phyloP scores from a whole-genome alignment of 805 yeast genomes.

The Kuraishia molischiana region DNA sequence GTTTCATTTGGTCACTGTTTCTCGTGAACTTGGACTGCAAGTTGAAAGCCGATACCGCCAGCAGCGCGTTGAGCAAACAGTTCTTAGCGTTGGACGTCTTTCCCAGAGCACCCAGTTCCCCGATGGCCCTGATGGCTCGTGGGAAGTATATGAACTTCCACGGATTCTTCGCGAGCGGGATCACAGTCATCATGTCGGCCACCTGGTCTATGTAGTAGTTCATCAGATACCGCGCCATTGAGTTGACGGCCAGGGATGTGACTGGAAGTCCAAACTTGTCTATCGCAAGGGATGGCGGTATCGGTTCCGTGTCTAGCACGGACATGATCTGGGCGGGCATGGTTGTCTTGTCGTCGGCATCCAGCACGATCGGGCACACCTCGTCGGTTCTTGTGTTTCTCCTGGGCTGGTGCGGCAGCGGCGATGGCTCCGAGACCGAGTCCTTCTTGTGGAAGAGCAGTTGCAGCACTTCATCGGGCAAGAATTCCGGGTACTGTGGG shows the following conservation, averaged over 20 bases:
- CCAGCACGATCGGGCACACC: constrained; percentile 25
- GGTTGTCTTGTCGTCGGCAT: constrained; percentile 21
- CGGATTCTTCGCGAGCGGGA: constrained; percentile 65
- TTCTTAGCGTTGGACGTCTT: constrained; percentile 66
- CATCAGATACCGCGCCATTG: constrained; percentile 62
- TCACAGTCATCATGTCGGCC: constrained; percentile 64
- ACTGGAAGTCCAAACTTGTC: constrained; percentile 39
- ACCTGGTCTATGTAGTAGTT: constrained; percentile 68
- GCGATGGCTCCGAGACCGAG: constrained; percentile 5
- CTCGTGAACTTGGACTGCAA: constrained; percentile 62
- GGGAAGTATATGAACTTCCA: constrained; percentile 88
- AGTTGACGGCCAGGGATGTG: constrained; percentile 53
- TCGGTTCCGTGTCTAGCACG: constrained; percentile 30
- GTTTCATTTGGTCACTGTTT: constrained; percentile 59
- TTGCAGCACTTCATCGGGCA: constrained; percentile 38
- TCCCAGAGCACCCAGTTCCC: constrained; percentile 70
- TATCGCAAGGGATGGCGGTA: constrained; percentile 32
- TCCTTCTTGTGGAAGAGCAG: constrained; percentile 32
- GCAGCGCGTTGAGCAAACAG: constrained; percentile 65
- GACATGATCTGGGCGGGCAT: constrained; percentile 51
- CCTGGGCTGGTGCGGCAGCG: neutral
- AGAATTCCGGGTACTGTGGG: constrained; percentile 1
- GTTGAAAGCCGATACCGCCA: constrained; percentile 78
- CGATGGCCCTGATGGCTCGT: constrained; percentile 70
- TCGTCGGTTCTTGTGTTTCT: neutral